Percentiles rank a stretch among this genome's conserved stretches.
These are phyloP conservation scores for Iris macrosiphon DNA, from an alignment of 106 monocot genomes.

Conservation along the genomic window DNA sequence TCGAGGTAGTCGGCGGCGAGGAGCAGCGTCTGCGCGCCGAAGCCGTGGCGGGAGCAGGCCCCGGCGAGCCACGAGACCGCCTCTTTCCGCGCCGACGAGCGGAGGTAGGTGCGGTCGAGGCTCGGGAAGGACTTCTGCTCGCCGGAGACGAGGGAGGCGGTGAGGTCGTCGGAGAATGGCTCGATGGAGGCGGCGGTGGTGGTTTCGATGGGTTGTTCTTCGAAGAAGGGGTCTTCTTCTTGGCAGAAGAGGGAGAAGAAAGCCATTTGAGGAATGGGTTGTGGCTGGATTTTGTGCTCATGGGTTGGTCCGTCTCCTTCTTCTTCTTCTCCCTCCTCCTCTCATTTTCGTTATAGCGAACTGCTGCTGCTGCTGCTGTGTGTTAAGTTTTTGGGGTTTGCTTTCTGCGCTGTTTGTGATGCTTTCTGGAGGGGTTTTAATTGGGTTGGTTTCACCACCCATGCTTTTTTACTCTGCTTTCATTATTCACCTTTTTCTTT, in stretches of 20 bases:
- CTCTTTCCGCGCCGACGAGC: constrained; percentile 5
- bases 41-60: constrained; percentile 33
- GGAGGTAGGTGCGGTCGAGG: constrained; percentile 4
- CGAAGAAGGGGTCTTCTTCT: constrained; percentile 18
- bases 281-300: no score
- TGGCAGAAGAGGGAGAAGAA: constrained; percentile 23
- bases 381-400: no score
- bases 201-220: neutral
- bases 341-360: no score
- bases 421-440: no score
- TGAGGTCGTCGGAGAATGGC: no score
- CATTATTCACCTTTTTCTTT: no score
- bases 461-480: no score
- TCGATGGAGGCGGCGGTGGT: neutral
- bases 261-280: neutral
- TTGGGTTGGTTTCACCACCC: no score
- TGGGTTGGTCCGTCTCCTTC: neutral
- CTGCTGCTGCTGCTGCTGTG: no score
- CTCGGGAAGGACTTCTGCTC: constrained; percentile 9
- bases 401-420: no score
- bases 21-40: constrained; percentile 44
- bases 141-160: constrained; percentile 23
- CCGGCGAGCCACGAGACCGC: constrained; percentile 34
- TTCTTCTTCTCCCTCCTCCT: constrained; percentile 1
- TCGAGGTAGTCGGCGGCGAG: constrained; percentile 71